A percentile compares a stretch with the other conserved stretches of the same genome.
phyloP scores from a whole-genome alignment of 352 stramenopile genomes.

The Pilasporangium apinafurcum region DNA sequence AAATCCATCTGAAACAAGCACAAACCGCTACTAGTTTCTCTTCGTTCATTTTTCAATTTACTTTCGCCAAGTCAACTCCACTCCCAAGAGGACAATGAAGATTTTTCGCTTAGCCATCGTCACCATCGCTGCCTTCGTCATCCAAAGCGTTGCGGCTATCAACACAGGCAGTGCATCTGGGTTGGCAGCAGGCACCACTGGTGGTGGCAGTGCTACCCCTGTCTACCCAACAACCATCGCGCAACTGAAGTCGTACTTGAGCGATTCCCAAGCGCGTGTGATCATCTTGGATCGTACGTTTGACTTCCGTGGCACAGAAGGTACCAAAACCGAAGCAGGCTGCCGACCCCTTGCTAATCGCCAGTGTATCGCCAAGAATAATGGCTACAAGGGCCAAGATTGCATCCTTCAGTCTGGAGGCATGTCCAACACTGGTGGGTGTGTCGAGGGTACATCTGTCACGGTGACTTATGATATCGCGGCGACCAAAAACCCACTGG shows the following conservation, averaged over 20 bases:
- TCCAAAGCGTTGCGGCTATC: neutral
- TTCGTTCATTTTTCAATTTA: too few species aligned
- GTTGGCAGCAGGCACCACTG: slow-evolving; percentile 22
- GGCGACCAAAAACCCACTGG: slow-evolving; percentile 18
- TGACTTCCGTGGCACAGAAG: slow-evolving; percentile 46
- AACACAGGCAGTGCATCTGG: slow-evolving; percentile 8
- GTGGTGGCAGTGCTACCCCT: slow-evolving; percentile 17
- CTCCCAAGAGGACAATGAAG: too few species aligned
- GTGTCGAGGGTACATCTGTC: slow-evolving; percentile 20
- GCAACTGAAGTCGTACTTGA: slow-evolving; percentile 38
- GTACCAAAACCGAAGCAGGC: slow-evolving; percentile 31
- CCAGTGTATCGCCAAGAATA: slow-evolving; percentile 42
- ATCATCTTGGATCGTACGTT: slow-evolving; percentile 47
- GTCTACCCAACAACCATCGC: slow-evolving; percentile 28
- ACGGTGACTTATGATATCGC: slow-evolving; percentile 36
- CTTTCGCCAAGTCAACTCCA: too few species aligned
- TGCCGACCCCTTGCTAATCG: slow-evolving; percentile 33
- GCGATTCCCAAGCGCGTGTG: slow-evolving; percentile 26
- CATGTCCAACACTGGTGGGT: slow-evolving; percentile 47
- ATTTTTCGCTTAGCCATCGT: neutral
- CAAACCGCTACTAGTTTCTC: too few species aligned
- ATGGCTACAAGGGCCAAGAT: slow-evolving; percentile 43
- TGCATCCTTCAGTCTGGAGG: slow-evolving; percentile 45
- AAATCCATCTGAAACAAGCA: too few species aligned
- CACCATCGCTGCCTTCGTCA: neutral